Percentiles rank a stretch among this genome's conserved stretches.
Conservation (phyloP, 768 basidiomycete species). For the Tylopilus subfusipes region DNA sequence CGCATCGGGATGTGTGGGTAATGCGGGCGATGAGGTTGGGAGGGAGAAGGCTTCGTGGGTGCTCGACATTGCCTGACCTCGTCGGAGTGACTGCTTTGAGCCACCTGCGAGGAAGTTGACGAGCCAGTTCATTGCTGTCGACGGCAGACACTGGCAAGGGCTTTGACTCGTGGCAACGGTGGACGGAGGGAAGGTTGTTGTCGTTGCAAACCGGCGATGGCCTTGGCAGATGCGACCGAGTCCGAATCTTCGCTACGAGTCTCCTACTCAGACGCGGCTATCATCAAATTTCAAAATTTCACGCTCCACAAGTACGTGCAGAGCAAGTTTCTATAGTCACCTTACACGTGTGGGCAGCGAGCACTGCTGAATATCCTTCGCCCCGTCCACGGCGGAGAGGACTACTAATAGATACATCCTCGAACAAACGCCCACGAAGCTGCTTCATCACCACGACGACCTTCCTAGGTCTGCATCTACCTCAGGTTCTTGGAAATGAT, state of each 20-base stretch:
- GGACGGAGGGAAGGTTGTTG: not conserved
- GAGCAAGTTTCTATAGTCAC: constrained; percentile 10
- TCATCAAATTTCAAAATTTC: constrained; percentile 7
- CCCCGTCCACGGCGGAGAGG: not conserved
- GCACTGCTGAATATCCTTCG: not conserved
- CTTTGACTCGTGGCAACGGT: not conserved
- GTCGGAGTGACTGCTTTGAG: constrained; percentile 45
- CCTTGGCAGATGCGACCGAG: not conserved
- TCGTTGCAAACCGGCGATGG: not conserved
- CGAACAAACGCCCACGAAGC: not conserved
- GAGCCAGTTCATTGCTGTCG: constrained; percentile 66
- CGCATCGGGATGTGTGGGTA: constrained; percentile 51
- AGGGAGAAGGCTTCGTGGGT: constrained; percentile 90
- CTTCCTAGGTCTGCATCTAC: constrained; percentile 36
- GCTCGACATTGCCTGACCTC: constrained; percentile 65
- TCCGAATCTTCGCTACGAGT: too few species aligned
- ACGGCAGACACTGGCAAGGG: constrained; percentile 8
- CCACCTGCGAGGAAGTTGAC: constrained; percentile 59
- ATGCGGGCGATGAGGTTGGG: constrained; percentile 65
- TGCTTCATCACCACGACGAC: constrained; percentile 6
- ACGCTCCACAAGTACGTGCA: constrained; percentile 14
- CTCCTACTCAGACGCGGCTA: not conserved
- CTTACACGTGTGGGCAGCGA: not conserved
- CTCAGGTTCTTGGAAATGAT: constrained; percentile 50
- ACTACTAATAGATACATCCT: not conserved